phyloP scores from a whole-genome alignment of 371 early-diverging fungal species.

The Nematocida minor region DNA sequence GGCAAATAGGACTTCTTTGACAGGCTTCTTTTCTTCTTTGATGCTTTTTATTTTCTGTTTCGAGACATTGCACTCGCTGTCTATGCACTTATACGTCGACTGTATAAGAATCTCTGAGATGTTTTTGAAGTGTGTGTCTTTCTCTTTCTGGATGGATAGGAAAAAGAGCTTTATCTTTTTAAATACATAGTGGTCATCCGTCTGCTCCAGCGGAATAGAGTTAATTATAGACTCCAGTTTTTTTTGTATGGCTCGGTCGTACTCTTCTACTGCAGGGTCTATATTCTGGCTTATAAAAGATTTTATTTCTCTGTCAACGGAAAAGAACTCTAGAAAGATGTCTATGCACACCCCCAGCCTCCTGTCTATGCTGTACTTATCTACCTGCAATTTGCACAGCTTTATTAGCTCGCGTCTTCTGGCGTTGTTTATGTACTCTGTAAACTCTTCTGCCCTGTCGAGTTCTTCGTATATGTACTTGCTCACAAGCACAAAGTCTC shows the following conservation, averaged over 20 bases:
- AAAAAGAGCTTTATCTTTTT: slow-evolving; percentile 26
- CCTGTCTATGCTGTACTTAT: neutral
- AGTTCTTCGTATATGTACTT: slow-evolving; percentile 35
- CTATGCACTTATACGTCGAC: slow-evolving; percentile 22
- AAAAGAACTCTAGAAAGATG: slow-evolving; percentile 23
- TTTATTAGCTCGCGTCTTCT: slow-evolving; percentile 30
- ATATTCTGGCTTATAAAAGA: neutral
- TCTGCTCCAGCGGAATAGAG: neutral
- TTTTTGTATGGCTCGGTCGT: neutral
- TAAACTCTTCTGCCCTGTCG: slow-evolving; percentile 9
- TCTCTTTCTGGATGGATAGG: neutral
- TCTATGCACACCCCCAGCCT: neutral
- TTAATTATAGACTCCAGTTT: slow-evolving; percentile 4
- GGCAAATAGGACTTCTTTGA: neutral
- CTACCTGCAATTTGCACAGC: neutral
- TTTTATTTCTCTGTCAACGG: slow-evolving; percentile 31
- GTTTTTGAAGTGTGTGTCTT: neutral
- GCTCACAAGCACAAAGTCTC: slow-evolving; percentile 4
- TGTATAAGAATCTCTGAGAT: slow-evolving; percentile 29
- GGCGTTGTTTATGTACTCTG: slow-evolving; percentile 30
- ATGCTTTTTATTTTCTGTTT: neutral
- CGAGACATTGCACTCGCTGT: neutral
- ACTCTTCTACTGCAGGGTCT: slow-evolving; percentile 39
- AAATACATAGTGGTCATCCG: neutral
- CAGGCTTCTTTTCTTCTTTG: neutral